phyloP scores from a whole-genome alignment of 352 stramenopile species.

The Globisporangium camurandrum region DNA sequence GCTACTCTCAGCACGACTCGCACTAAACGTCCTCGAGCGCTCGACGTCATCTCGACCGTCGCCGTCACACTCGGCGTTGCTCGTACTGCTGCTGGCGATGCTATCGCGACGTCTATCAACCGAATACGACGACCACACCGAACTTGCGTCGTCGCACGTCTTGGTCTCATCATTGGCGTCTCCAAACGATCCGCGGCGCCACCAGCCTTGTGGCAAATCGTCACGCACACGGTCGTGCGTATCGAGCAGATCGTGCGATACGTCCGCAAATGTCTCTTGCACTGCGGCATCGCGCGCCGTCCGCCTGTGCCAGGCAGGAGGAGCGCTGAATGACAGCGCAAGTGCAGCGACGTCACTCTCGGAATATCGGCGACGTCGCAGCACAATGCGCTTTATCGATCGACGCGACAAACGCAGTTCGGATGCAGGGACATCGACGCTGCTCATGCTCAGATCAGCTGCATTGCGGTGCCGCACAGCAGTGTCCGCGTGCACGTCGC shows the following conservation, averaged over 20 bases:
- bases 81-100: conserved; percentile 8
- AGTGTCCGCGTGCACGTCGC: too few relatives aligned
- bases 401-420: not conserved
- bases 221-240: not conserved
- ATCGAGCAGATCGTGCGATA: too few relatives aligned
- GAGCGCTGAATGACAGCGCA: too few relatives aligned
- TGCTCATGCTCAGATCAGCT: too few relatives aligned
- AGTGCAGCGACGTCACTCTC: conserved; percentile 6
- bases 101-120: not conserved
- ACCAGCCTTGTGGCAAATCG: too few relatives aligned
- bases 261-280: too few relatives aligned
- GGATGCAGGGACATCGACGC: too few relatives aligned
- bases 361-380: conserved; percentile 6
- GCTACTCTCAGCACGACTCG: conserved; percentile 9
- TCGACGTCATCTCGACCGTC: conserved; percentile 7
- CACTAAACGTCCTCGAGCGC: conserved; percentile 1
- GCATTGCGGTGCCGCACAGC: too few relatives aligned
- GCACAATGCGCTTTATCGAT: not conserved
- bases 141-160: not conserved
- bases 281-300: not conserved
- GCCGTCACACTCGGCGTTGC: conserved; percentile 19
- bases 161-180: not conserved
- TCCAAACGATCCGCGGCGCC: conserved; percentile 5
- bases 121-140: not conserved
- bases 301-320: not conserved